These are phyloP conservation scores for Bipolaris victoriae DNA, from an alignment of 2,329 filamentous ascomycete species.

Conservation along the genomic window DNA sequence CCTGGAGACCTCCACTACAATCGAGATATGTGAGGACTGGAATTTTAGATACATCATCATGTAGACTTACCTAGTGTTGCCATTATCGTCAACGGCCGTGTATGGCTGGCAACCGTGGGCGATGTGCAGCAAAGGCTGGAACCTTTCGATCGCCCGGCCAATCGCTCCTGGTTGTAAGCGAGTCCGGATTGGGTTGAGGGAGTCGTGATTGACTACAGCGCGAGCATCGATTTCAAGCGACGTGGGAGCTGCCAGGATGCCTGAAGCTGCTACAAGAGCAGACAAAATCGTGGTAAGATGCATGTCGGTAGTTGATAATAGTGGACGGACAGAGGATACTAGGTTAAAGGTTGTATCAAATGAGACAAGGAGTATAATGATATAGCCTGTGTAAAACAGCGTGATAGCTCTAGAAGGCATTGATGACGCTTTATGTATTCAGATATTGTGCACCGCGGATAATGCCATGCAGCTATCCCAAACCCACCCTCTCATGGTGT, in stretches of 20 bases:
- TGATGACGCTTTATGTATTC: no score
- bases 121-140: conserved; percentile 4
- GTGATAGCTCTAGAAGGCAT: no score
- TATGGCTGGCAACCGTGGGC: conserved; percentile 5
- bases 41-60: not conserved
- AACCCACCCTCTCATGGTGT: no score
- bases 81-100: conserved; percentile 3
- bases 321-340: not conserved
- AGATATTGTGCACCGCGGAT: no score
- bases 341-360: no score
- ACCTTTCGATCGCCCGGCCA: conserved; percentile 2
- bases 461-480: no score
- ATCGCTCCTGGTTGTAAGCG: conserved; percentile 5
- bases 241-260: not conserved
- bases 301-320: not conserved
- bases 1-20: conserved; percentile 3
- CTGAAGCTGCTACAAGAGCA: not conserved
- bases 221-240: not conserved
- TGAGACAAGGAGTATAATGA: no score
- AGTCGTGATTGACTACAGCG: conserved; percentile 1
- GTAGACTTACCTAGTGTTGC: conserved; percentile 4
- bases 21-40: not conserved
- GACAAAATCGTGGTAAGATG: not conserved
- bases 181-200: conserved; percentile 3
- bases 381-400: no score